Conservation (phyloP, 495 filamentous ascomycete species). For the Paragyromitra xinjiangensis region DNA sequence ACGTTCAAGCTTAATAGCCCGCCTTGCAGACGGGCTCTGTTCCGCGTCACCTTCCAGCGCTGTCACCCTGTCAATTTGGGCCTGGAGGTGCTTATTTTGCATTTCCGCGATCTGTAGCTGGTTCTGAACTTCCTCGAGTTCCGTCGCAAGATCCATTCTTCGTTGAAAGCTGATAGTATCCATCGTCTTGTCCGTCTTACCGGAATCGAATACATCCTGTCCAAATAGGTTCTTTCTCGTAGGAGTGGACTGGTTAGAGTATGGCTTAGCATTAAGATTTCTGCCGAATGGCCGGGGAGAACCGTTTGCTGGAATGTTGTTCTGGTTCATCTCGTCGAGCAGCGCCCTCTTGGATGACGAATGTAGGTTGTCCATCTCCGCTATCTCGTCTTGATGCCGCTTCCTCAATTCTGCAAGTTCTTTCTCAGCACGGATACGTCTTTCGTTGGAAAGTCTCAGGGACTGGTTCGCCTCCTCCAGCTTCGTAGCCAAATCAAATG, state of each 20-base stretch:
- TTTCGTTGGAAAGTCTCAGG: slow-evolving; percentile 84
- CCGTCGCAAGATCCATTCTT: slow-evolving; percentile 87
- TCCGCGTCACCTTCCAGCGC: slow-evolving; percentile 72
- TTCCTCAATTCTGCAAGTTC: slow-evolving; percentile 81
- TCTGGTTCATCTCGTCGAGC: slow-evolving; percentile 87
- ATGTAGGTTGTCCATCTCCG: slow-evolving; percentile 74
- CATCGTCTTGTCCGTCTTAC: slow-evolving; percentile 84
- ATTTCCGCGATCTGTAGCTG: slow-evolving; percentile 95
- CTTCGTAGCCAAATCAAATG: slow-evolving; percentile 80
- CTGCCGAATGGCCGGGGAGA: slow-evolving; percentile 80
- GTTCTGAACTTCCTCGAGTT: slow-evolving; percentile 92
- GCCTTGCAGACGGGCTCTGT: slow-evolving; percentile 81
- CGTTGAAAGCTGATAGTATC: slow-evolving; percentile 90
- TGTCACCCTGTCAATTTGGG: slow-evolving; percentile 74
- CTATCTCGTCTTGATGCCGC: slow-evolving; percentile 75
- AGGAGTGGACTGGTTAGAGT: slow-evolving; percentile 78
- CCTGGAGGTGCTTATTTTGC: slow-evolving; percentile 93
- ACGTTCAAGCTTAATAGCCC: slow-evolving; percentile 90
- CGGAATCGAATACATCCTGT: slow-evolving; percentile 74
- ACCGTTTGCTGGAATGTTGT: slow-evolving; percentile 77
- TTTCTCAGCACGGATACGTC: slow-evolving; percentile 80
- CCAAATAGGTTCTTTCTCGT: slow-evolving; percentile 74
- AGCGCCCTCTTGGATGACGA: slow-evolving; percentile 75
- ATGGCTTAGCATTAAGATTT: slow-evolving; percentile 75
- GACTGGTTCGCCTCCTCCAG: slow-evolving; percentile 89